phyloP scores from a whole-genome alignment of 2,329 filamentous ascomycete species.

The Xylariaceae sp. region DNA sequence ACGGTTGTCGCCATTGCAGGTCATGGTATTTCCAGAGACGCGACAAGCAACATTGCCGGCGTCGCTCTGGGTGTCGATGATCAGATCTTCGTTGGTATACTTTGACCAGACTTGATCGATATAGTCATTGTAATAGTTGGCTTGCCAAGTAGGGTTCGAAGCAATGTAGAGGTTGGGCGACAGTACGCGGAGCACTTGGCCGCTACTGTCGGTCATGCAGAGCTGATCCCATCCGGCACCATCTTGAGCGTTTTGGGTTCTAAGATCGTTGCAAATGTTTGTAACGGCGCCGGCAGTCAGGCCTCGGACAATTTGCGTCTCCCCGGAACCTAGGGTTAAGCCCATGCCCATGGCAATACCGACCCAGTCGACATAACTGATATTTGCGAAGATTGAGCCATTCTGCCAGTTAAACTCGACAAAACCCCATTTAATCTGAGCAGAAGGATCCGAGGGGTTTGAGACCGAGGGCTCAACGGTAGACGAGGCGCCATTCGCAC shows the following conservation, averaged over 20 bases:
- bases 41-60: slow-evolving; percentile 49
- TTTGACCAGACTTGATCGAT: slow-evolving; percentile 54
- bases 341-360: slow-evolving; percentile 58
- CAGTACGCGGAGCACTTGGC: slow-evolving; percentile 51
- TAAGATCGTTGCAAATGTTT: slow-evolving; percentile 50
- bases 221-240: slow-evolving; percentile 52
- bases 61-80: slow-evolving; percentile 50
- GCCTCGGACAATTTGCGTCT: slow-evolving; percentile 48
- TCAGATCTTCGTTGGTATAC: slow-evolving; percentile 47
- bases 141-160: slow-evolving; percentile 44
- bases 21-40: slow-evolving; percentile 44
- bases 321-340: slow-evolving; percentile 46
- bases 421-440: slow-evolving; percentile 55
- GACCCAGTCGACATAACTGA: slow-evolving; percentile 59
- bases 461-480: slow-evolving; percentile 56
- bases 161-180: slow-evolving; percentile 51
- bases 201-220: slow-evolving; percentile 47
- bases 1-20: slow-evolving; percentile 50
- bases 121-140: slow-evolving; percentile 52
- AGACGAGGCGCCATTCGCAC: slow-evolving; percentile 36
- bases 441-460: slow-evolving; percentile 51
- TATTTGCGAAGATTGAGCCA: slow-evolving; percentile 52
- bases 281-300: slow-evolving; percentile 45
- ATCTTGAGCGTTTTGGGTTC: slow-evolving; percentile 45
- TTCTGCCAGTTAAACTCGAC: slow-evolving; percentile 52